These are phyloP conservation scores for Sporothrix mexicana DNA, from an alignment of 2,329 filamentous ascomycete genomes.

Conservation along the genomic window DNA sequence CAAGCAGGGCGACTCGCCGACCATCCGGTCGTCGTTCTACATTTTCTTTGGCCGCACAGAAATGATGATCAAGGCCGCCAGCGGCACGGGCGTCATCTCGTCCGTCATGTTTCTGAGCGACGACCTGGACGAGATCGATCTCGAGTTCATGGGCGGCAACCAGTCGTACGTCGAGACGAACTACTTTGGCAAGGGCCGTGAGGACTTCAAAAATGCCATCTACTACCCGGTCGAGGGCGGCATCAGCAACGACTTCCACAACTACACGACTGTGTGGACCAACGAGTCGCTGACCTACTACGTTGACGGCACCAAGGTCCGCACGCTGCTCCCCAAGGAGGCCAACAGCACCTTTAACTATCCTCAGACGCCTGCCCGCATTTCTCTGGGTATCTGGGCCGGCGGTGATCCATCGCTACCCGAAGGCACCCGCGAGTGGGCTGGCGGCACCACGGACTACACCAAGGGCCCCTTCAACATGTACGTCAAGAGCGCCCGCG, in stretches of 20 bases:
- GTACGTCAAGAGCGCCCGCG: conserved; percentile 58
- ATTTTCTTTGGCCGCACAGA: conserved; percentile 86
- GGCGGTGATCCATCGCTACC: conserved; percentile 63
- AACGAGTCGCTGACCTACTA: conserved; percentile 68
- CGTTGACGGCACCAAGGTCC: conserved; percentile 70
- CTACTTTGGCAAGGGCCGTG: conserved; percentile 76
- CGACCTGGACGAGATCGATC: conserved; percentile 86
- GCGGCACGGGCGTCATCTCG: conserved; percentile 77
- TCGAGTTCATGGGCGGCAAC: conserved; percentile 78
- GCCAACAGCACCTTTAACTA: conserved; percentile 68
- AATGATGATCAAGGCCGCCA: conserved; percentile 76
- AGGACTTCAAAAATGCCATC: conserved; percentile 59
- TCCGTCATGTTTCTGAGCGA: conserved; percentile 84
- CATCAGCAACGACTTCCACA: conserved; percentile 69
- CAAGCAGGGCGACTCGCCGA: conserved; percentile 75
- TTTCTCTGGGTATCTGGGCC: conserved; percentile 71
- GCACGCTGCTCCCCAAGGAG: conserved; percentile 66
- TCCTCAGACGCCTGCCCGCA: conserved; percentile 77
- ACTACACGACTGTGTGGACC: conserved; percentile 79
- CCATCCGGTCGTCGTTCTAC: conserved; percentile 78
- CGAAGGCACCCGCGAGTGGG: conserved; percentile 60
- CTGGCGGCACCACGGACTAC: conserved; percentile 63
- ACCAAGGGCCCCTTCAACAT: conserved; percentile 64
- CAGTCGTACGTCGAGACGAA: conserved; percentile 69
- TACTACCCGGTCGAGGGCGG: conserved; percentile 61